Base-by-base conservation (phyloP, 768 basidiomycete species). In the Termitomyces sp. region DNA sequence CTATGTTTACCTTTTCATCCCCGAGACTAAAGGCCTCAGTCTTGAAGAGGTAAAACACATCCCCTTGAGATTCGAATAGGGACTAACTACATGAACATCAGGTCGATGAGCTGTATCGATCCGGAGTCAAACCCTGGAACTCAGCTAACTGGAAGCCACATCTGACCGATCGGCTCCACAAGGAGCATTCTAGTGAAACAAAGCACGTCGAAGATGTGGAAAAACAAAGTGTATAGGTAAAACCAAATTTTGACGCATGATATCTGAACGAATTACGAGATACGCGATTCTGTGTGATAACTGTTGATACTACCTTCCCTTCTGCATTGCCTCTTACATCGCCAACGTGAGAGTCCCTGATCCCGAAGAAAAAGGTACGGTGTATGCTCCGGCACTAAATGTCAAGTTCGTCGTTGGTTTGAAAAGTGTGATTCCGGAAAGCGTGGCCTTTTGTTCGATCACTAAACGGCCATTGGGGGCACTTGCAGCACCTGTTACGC, bases 11-110 rank as follows among this genome's bases (percentile, higher is more conserved):
- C 70, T 90, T 53, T 81, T 84, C 67, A 81, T 93, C 47, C 90
- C 90, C 21, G 91, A 93, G 75, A 91, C 87, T 23, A 91, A 83
- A 67, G 88, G 89, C 11, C 78, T 91, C 21, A 82, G 82, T 53
- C 68, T 89, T 60, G 89, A 91, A 72, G 85, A 88, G 76, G 84
- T 82, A 54, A 31, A 67, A 26, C 11, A 58, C 40, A 33, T 31
- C 62, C 52, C 42, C 30, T 44, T 51, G 1, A 48, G 47, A 15
- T 50, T 19, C 21, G n/a, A 43, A 31, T 37, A 46, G 19, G 30
- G 12, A 57, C 50, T 51, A 15, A 46, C 7, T 51, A 38, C 38
- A 5, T 50, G 8, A 17, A 9, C 30, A 45, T 30, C 54, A 85
- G 84, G 84, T 89, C 59, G 87, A 90, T 66, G 86, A 88, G 69